These are phyloP conservation scores for Salvia sclarea DNA, from an alignment of 305 asterid genomes.

Conservation along the genomic window DNA sequence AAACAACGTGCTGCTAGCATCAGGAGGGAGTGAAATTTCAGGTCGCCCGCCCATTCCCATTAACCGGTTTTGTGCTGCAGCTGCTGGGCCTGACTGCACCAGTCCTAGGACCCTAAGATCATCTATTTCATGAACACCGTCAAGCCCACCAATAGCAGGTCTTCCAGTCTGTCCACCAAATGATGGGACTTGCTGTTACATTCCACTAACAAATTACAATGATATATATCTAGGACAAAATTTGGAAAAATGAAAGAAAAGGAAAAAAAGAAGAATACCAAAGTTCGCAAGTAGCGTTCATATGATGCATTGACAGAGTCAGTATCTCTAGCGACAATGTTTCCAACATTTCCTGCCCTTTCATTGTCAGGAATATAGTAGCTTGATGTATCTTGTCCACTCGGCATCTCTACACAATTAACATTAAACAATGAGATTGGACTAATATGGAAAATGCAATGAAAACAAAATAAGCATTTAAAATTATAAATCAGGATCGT, in stretches of 20 bases:
- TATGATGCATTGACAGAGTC: slow-evolving; percentile 65
- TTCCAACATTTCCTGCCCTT: slow-evolving; percentile 43
- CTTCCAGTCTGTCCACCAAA: slow-evolving; percentile 55
- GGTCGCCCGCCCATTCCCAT: slow-evolving; percentile 45
- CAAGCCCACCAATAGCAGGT: slow-evolving; percentile 46
- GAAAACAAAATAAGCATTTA: slow-evolving; percentile 23
- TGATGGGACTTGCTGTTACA: slow-evolving; percentile 46
- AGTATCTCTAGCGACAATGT: slow-evolving; percentile 46
- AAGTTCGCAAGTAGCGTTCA: slow-evolving; percentile 62
- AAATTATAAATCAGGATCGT: neutral
- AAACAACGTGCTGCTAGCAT: slow-evolving; percentile 63
- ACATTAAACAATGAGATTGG: neutral
- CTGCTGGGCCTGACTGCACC: slow-evolving; percentile 42
- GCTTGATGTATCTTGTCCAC: slow-evolving; percentile 46
- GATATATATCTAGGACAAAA: neutral
- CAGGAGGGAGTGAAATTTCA: slow-evolving; percentile 64
- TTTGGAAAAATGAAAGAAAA: neutral
- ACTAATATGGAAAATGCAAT: neutral
- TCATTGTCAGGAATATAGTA: slow-evolving; percentile 48
- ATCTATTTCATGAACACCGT: slow-evolving; percentile 43
- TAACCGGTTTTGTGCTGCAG: slow-evolving; percentile 42
- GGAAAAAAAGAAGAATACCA: slow-evolving; percentile 40
- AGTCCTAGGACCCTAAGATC: slow-evolving; percentile 48
- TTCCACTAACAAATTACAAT: neutral
- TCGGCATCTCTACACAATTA: slow-evolving; percentile 47